Evolutionary conservation across 768 basidiomycete genomes (phyloP), one percentile per base, ranked within the genome.

Genomic region (Austroboletus festivus): DNA sequence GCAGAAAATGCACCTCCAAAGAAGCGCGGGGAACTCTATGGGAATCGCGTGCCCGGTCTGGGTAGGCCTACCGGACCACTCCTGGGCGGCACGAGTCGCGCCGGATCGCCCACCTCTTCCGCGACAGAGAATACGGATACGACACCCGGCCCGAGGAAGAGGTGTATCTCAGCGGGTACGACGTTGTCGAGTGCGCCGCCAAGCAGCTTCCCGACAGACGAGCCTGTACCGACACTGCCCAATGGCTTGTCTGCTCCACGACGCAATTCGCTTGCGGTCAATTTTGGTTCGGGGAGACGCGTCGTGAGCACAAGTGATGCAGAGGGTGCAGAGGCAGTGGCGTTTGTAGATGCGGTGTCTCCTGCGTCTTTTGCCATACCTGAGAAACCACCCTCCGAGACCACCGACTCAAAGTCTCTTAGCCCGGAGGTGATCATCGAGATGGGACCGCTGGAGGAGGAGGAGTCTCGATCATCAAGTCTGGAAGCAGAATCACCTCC

Each of bases 11-110:
- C 69, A 12, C 71, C 73, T 38, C 61, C 72, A 35, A 77, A 72
- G 60, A 78, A 76, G 55, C 76, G 78, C 44, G 79, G 80, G 38
- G 86, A 89, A 67, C 68, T 88, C 28, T 87, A 88, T 59, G 88
- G 85, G 19, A 89, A 89, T 65, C 74, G 86, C 33, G 78, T 89
- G 26, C 80, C 57, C 44, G 48, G 61, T 30, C 53, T 67, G 10
- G 67, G 61, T 8, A 58, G 47, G 42, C 64, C 56, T 18, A 55
- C 48, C 23, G 61, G 55, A 9, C 37, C 42, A 2, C 57, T 59
- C 16, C n/a, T 37, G n/a, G 18, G 28, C 22, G 54, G 59, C n/a
- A n/a, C n/a, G n/a, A n/a, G n/a, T 51, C 53, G 51, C 22, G 34
- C 62, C 20, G 50, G 50, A 13, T 64, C 63, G 1, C 63, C 63